phyloP scores from a whole-genome alignment of 1,139 yeast genomes.

The Candida sp. region DNA sequence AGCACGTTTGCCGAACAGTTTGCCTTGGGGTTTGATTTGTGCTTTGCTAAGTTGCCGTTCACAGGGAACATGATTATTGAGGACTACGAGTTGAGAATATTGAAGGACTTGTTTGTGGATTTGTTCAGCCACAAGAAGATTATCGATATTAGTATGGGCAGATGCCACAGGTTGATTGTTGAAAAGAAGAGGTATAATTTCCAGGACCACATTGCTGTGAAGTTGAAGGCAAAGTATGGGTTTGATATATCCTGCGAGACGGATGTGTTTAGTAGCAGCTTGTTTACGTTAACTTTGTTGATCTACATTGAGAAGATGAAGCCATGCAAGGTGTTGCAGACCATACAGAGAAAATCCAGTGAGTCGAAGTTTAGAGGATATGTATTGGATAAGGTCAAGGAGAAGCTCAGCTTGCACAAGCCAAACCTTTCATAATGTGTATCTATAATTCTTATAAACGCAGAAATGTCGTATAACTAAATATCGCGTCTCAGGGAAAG shows the following conservation, averaged over 20 bases:
- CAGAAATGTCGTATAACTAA: not conserved
- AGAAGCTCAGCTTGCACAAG: not conserved
- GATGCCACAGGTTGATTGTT: not conserved
- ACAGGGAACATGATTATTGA: constrained; percentile 1
- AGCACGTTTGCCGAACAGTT: constrained; percentile 2
- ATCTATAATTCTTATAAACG: not conserved
- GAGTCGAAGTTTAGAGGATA: not conserved
- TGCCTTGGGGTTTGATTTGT: constrained; percentile 3
- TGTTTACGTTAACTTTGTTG: constrained; percentile 3
- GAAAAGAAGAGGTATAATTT: not conserved
- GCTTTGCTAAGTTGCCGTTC: constrained; percentile 4
- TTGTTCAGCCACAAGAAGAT: constrained; percentile 3
- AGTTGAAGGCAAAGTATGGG: constrained; percentile 1
- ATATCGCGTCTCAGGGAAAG: not conserved
- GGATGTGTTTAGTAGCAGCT: constrained; percentile 3
- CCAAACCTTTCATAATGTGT: not conserved
- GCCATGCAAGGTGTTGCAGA: not conserved
- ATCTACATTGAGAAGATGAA: constrained; percentile 4
- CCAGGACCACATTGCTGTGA: not conserved
- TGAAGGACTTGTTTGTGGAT: constrained; percentile 7
- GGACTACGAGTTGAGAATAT: constrained; percentile 2
- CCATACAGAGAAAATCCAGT: not conserved
- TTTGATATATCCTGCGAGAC: not conserved
- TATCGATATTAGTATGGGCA: constrained; percentile 2
- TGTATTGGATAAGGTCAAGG: not conserved